phyloP scores from a whole-genome alignment of 345 rosid species.

The Eucalyptus paniculata region DNA sequence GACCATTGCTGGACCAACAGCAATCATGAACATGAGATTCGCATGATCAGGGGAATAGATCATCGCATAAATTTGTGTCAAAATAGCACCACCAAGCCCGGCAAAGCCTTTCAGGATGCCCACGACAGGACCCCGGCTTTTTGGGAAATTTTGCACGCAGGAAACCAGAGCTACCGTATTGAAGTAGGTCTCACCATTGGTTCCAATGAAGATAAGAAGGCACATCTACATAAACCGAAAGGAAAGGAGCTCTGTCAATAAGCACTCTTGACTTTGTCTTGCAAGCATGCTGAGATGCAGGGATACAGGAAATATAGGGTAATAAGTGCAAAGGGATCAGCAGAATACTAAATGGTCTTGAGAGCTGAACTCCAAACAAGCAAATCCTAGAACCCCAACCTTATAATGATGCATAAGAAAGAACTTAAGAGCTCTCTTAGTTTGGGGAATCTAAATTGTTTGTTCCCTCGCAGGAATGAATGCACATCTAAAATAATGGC shows the following conservation, averaged over 20 bases:
- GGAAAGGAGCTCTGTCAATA: not conserved
- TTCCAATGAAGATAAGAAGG: slow-evolving; percentile 77
- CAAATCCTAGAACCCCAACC: not conserved
- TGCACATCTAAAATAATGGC: not conserved
- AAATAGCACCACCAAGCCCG: slow-evolving; percentile 91
- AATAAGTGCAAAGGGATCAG: not conserved
- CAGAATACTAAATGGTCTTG: not conserved
- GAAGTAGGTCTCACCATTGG: slow-evolving; percentile 97
- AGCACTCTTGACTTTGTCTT: not conserved
- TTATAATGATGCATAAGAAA: not conserved
- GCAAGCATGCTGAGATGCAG: not conserved
- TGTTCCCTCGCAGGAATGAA: not conserved
- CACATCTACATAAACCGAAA: slow-evolving; percentile 55
- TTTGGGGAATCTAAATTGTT: not conserved
- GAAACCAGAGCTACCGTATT: slow-evolving; percentile 90
- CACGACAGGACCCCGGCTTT: slow-evolving; percentile 94
- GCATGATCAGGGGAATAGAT: slow-evolving; percentile 71
- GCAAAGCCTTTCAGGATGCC: slow-evolving; percentile 98
- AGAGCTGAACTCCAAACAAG: not conserved
- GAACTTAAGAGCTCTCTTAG: not conserved
- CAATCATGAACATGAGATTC: slow-evolving; percentile 89
- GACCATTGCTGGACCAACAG: slow-evolving; percentile 84
- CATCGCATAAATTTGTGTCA: slow-evolving; percentile 77
- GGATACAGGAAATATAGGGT: not conserved
- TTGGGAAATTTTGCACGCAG: slow-evolving; percentile 93